phyloP scores from a whole-genome alignment of 2,329 filamentous ascomycete species.

The Aspergillus neotritici region DNA sequence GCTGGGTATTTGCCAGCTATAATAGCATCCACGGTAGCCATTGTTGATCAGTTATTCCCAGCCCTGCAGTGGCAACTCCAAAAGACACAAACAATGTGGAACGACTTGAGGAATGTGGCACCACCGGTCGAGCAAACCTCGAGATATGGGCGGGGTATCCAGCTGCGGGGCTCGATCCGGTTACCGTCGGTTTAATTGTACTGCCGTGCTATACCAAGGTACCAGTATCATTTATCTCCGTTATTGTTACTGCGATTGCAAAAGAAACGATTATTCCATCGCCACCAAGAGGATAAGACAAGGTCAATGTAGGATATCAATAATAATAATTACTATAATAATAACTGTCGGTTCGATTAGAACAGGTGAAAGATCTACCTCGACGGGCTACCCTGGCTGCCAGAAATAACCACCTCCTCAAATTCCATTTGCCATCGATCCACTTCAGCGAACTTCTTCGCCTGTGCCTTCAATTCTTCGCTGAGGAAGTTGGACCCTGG shows the following conservation, averaged over 20 bases:
- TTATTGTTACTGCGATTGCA: no score
- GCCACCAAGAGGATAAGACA: background rate
- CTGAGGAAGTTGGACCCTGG: conserved; percentile 23
- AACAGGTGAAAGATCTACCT: conserved; percentile 6
- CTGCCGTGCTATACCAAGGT: background rate
- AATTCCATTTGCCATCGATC: conserved; percentile 42
- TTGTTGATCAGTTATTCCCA: conserved; percentile 9
- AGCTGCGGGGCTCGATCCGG: conserved; percentile 15
- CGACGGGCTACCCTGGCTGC: conserved; percentile 19
- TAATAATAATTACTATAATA: background rate
- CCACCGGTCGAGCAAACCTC: no score
- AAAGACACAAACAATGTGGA: background rate
- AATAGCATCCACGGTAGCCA: conserved; percentile 35
- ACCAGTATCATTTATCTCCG: background rate
- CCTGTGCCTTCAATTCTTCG: conserved; percentile 32
- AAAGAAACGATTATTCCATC: no score
- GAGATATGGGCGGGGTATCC: conserved; percentile 7
- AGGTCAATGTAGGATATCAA: conserved; percentile 1
- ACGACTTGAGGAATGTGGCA: background rate
- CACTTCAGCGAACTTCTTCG: conserved; percentile 38
- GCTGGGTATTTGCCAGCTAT: conserved; percentile 65
- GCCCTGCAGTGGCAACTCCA: background rate
- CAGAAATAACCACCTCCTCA: conserved; percentile 33
- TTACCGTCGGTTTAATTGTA: background rate
- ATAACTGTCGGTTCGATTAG: background rate